Conservation (phyloP, 345 rosid species). For the Eucalyptus polyanthemos region DNA sequence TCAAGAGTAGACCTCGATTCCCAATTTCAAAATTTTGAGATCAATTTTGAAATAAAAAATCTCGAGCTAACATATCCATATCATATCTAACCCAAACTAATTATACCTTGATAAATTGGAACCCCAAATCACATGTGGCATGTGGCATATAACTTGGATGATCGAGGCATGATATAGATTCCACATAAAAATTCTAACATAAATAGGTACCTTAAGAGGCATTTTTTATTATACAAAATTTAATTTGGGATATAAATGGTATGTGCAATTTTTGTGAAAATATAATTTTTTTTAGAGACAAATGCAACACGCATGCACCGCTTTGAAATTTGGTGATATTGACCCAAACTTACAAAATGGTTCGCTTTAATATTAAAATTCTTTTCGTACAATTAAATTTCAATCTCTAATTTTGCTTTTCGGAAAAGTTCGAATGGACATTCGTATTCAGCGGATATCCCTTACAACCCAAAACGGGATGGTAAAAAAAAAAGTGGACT, state of each 20-base stretch:
- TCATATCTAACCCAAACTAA: neutral
- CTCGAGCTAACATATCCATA: rapidly evolving
- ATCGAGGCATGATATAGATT: rapidly evolving
- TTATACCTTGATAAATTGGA: no score
- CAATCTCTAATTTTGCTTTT: neutral
- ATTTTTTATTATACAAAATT: neutral
- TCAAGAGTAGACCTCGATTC: rapidly evolving
- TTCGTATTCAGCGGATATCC: neutral
- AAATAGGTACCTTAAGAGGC: neutral
- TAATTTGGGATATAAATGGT: neutral
- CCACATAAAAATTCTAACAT: neutral
- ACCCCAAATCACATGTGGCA: neutral
- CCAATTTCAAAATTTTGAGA: neutral
- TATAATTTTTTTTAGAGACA: neutral
- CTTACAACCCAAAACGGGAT: neutral
- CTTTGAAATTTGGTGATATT: neutral
- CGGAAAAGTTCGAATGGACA: neutral
- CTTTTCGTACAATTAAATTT: neutral
- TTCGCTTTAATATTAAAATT: neutral
- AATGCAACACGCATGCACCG: rapidly evolving
- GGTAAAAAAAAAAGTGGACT: neutral
- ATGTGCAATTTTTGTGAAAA: no score
- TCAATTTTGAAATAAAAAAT: neutral
- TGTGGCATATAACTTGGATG: neutral
- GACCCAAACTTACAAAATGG: rapidly evolving